Evolutionary conservation across 2,329 filamentous ascomycete species (phyloP).

Genomic region (Daldinia sp.): DNA sequence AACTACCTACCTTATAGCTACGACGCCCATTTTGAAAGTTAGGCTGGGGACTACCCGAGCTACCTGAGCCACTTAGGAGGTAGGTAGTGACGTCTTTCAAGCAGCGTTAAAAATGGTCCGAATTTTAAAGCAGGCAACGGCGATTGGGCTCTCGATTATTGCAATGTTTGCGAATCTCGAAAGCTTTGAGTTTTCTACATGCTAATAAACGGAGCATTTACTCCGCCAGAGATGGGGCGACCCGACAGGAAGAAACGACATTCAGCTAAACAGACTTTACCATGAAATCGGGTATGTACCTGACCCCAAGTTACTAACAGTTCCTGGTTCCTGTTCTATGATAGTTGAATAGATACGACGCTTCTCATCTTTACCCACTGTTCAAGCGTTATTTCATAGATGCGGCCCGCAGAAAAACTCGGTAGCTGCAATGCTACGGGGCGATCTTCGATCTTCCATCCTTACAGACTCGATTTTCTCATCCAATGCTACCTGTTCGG

Average conservation of each 20-base stretch:
- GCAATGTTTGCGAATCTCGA: conserved; percentile 12
- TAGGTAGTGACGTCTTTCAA: conserved; percentile 18
- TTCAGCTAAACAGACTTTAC: not conserved
- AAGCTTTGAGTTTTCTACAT: conserved; percentile 1
- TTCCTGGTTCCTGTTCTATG: conserved; percentile 1
- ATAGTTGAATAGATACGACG: not conserved
- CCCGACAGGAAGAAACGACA: not conserved
- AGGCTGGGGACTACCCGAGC: not conserved
- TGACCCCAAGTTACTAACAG: too few species aligned
- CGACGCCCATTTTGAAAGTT: conserved; percentile 1
- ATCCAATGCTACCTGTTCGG: not conserved
- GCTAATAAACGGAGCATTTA: conserved; percentile 17
- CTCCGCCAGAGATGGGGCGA: conserved; percentile 14
- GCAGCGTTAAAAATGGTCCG: not conserved
- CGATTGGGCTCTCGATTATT: conserved; percentile 9
- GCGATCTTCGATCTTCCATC: conserved; percentile 24
- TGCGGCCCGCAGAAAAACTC: conserved; percentile 6
- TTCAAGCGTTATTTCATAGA: conserved; percentile 6
- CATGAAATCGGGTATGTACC: not conserved
- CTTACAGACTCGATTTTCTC: not conserved
- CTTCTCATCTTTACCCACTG: conserved; percentile 18
- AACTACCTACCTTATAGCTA: not conserved
- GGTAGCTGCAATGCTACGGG: conserved; percentile 10
- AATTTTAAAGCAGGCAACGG: conserved; percentile 4
- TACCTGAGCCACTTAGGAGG: too few species aligned